phyloP scores from a whole-genome alignment of 2,329 filamentous ascomycete genomes.

The Colletotrichum limetticola region DNA sequence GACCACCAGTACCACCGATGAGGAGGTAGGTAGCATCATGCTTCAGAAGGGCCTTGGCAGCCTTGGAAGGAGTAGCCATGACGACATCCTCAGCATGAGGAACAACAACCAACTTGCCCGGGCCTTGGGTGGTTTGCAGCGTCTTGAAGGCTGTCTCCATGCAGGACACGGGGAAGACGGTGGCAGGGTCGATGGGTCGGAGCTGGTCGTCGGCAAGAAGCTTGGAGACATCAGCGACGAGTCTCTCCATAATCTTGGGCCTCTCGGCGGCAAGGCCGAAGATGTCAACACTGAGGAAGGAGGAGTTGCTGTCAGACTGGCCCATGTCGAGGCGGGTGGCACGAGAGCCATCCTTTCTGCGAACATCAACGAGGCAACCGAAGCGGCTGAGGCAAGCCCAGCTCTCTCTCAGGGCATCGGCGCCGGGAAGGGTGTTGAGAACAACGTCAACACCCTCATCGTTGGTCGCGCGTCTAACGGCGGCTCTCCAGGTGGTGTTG shows the following conservation, averaged over 20 bases:
- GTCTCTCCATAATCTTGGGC: constrained; percentile 51
- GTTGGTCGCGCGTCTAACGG: constrained; percentile 42
- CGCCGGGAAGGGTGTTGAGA: constrained; percentile 55
- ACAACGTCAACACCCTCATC: constrained; percentile 49
- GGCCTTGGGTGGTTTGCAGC: constrained; percentile 46
- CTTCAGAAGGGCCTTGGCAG: constrained; percentile 48
- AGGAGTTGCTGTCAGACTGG: constrained; percentile 59
- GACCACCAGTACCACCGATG: constrained; percentile 62
- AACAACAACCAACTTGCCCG: constrained; percentile 58
- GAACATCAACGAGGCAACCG: constrained; percentile 59
- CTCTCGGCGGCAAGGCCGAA: constrained; percentile 54
- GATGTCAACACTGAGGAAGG: constrained; percentile 58
- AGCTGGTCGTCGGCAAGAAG: constrained; percentile 48
- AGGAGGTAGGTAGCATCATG: constrained; percentile 60
- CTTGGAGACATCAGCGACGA: constrained; percentile 50
- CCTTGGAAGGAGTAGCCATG: constrained; percentile 50
- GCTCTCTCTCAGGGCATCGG: constrained; percentile 53
- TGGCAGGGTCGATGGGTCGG: constrained; percentile 48
- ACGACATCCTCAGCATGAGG: constrained; percentile 54
- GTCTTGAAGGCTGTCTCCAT: constrained; percentile 50
- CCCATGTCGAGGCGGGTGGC: constrained; percentile 59
- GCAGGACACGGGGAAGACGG: constrained; percentile 49
- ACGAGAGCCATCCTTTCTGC: constrained; percentile 49
- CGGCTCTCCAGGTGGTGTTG: constrained; percentile 43
- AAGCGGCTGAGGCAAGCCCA: constrained; percentile 56